Base-by-base conservation (phyloP, 2,329 filamentous ascomycete genomes). In the Huntiella moniliformis region DNA sequence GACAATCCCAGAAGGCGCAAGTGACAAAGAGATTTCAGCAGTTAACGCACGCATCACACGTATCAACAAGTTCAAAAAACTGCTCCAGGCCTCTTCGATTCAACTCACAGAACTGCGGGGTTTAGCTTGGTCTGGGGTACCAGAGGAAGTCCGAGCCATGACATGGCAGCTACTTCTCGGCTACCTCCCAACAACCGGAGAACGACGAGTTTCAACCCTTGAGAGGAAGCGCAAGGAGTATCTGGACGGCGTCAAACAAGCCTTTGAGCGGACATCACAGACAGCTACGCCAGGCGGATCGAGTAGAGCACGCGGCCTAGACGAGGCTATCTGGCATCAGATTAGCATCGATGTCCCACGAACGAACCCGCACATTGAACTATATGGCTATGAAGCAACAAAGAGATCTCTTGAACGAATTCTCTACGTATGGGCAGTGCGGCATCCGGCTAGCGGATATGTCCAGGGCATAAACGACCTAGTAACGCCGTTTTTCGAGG, bases 391-490 rank as follows among this genome's bases (percentile, higher is more conserved):
- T 58, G 88, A 96, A 61, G 88, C 88, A 4, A 98, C 92, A 1
- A 91, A 98, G 59, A 71, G 87, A 46, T 95, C 86, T 1, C 66
- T 98, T 11, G 92, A 98, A 61, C 77, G 88, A 42, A 96, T 98
- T 54, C 64, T 98, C 15, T 98, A 98, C 58, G 75, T 98, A 2
- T 98, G 91, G 91, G 91, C 91, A 2, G 93, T 98, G 54, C 77
- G 92, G 43, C 91, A 98, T 64, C 91, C 91, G 1, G 92, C 92
- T 4, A 94, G 86, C 57, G 91, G 91, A 44, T 98, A 98, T 57
- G 91, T 98, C 0, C 91, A 98, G 64, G 91, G 91, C 33, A 98
- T 98, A 63, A 98, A 98, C 60, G 91, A 98, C 58, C 72, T 98
- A 28, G 91, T 95, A 10, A 94, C 88, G 7, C 91, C 91, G 1